These are phyloP conservation scores for Cutaneotrichosporon dermatis DNA, from an alignment of 1,284 basidiomycete genomes.

Conservation along the genomic window DNA sequence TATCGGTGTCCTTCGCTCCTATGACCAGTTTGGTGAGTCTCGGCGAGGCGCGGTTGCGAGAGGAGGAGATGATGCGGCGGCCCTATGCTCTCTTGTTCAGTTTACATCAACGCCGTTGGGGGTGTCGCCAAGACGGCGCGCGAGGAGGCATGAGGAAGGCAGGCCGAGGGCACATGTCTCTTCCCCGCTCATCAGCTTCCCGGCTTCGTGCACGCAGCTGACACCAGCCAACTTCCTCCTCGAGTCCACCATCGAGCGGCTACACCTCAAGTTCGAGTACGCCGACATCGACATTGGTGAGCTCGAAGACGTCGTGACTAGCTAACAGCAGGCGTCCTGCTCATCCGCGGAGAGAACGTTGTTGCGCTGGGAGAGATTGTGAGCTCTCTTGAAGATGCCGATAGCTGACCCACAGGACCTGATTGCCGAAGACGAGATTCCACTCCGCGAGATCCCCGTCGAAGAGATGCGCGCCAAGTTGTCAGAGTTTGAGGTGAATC, in stretches of 20 bases:
- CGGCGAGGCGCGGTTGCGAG: no score
- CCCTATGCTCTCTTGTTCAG: no score
- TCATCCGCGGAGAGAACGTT: slow-evolving; percentile 98
- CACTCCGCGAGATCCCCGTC: slow-evolving; percentile 69
- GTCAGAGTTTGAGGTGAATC: slow-evolving; percentile 56
- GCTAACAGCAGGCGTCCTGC: slow-evolving; percentile 65
- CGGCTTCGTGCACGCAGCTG: no score
- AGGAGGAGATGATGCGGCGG: no score
- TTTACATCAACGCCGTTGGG: no score
- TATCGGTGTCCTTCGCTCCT: slow-evolving; percentile 90
- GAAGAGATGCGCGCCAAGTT: slow-evolving; percentile 66
- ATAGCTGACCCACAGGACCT: slow-evolving; percentile 62
- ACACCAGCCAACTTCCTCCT: slow-evolving; percentile 81
- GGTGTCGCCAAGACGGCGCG: no score
- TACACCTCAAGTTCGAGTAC: slow-evolving; percentile 43
- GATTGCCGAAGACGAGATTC: slow-evolving; percentile 83
- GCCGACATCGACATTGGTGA: slow-evolving; percentile 43
- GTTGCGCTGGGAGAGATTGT: slow-evolving; percentile 96
- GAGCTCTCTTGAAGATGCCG: slow-evolving; percentile 36
- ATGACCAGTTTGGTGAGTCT: slow-evolving; percentile 93
- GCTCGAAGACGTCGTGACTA: background rate
- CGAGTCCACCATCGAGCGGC: slow-evolving; percentile 66
- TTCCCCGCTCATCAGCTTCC: no score
- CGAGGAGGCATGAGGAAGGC: no score
- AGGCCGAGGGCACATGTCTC: no score